Evolutionary conservation across 805 yeast species (phyloP).

Genomic region (Cyberlindnera euphorbiae): DNA sequence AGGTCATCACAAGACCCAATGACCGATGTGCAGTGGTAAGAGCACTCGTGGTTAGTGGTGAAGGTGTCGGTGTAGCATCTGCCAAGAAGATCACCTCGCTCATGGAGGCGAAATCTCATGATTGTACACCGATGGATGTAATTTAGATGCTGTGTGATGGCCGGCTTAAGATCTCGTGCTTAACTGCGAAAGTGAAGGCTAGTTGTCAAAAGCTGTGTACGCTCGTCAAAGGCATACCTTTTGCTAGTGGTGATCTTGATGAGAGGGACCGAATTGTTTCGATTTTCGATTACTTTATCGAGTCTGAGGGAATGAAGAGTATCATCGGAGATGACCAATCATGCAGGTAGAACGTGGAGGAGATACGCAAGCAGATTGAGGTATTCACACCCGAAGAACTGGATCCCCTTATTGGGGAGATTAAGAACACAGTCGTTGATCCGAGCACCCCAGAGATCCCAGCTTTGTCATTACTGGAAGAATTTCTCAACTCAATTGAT

Average conservation of each 20-base stretch:
- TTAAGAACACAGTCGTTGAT: too few relatives aligned
- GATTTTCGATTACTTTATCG: conserved; percentile 15
- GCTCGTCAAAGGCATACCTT: background rate
- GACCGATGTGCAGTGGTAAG: conserved; percentile 60
- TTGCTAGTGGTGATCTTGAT: conserved; percentile 2
- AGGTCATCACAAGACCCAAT: conserved; percentile 51
- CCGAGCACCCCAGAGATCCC: too few relatives aligned
- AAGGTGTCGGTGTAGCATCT: conserved; percentile 52
- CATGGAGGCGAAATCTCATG: conserved; percentile 5
- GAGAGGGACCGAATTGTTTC: conserved; percentile 4
- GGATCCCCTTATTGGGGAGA: conserved; percentile 1
- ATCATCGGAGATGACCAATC: conserved; percentile 25
- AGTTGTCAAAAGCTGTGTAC: conserved; percentile 4
- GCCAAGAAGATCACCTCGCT: conserved; percentile 7
- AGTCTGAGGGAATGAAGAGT: conserved; percentile 2
- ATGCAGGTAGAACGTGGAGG: conserved; percentile 33
- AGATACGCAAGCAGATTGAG: conserved; percentile 34
- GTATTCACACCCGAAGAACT: conserved; percentile 29
- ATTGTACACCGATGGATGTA: conserved; percentile 9
- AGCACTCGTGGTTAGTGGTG: conserved; percentile 42
- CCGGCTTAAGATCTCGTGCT: conserved; percentile 2
- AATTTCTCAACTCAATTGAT: conserved; percentile 33
- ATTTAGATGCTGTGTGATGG: conserved; percentile 7
- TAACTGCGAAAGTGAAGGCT: conserved; percentile 5
- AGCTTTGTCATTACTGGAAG: conserved; percentile 24